Base-by-base conservation (phyloP, 129 eudicot species). In the Lonicera japonica region DNA sequence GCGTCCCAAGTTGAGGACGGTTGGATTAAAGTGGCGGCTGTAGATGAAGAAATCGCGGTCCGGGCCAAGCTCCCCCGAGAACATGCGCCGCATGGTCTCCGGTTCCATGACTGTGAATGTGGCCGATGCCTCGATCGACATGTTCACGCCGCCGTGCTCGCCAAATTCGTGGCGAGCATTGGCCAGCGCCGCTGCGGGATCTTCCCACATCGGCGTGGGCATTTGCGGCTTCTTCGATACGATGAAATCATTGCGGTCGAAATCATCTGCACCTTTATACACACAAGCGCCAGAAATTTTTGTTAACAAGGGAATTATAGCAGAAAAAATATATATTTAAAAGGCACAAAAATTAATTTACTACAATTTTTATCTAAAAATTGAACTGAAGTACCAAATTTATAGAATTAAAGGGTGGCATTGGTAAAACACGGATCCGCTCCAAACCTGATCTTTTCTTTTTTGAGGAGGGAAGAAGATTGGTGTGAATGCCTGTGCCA, bases 81-180 rank as follows among this genome's bases (percentile, higher is more conserved):
- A 81, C 75, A 81, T 65, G 12, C 86, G 77, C 43, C 75, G 60
- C 71, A 81, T 54, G 48, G 86, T 81, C 11, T 81, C 86, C 18
- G 86, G 79, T 41, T 81, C 86, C 82, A 76, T 81, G 22, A 81
- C 86, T 25, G 80, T 81, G 82, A 81, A 81, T 16, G 86, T 81
- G 60, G 86, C 80, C 24, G 86, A 81, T 12, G 86, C 86, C 58
- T 81, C 86, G 71, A 81, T 81, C n/a, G 86, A 81, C 86, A 81
- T 81, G 86, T 81, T 81, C 10, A 81, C 82, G 41, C 86, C 86
- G 47, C 86, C 86, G 57, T 81, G 86, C 68, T 81, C 86, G 68
- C 86, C 82, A 69, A 81, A 76, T 61, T 81, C 82, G 74, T 81
- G 86, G 63, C 80, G 79, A 25, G 71, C 71, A 21, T 52, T 66